Evolutionary conservation across 441 rosid genomes (phyloP).

Genomic region (Croton laevigatus): DNA sequence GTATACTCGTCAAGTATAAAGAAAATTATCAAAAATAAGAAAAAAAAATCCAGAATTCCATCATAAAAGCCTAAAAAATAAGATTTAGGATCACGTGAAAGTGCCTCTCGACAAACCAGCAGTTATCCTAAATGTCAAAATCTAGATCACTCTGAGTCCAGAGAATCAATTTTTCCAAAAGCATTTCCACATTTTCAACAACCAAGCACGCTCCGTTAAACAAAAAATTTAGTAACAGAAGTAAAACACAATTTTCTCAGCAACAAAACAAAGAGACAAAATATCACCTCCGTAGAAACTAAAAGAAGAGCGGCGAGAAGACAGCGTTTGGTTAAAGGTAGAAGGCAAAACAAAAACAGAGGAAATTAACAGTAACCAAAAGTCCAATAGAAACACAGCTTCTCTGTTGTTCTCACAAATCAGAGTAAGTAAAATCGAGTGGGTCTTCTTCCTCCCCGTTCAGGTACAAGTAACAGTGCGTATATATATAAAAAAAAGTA

Average conservation of each 20-base stretch:
- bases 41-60: too few species aligned
- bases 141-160: neutral
- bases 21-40: too few species aligned
- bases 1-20: too few species aligned
- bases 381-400: neutral
- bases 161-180: neutral
- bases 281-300: neutral
- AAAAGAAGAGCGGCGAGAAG: neutral
- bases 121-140: constrained; percentile 9
- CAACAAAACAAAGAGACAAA: neutral
- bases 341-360: neutral
- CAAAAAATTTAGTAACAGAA: neutral
- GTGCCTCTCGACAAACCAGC: constrained; percentile 3
- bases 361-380: neutral
- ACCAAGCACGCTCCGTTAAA: constrained; percentile 16
- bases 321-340: neutral
- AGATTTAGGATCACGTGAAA: constrained; percentile 9
- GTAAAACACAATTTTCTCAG: neutral
- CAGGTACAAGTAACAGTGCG: neutral
- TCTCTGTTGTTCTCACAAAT: neutral
- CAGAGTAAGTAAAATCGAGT: neutral
- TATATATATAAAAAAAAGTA: neutral
- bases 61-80: neutral
- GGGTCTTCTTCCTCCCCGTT: neutral
- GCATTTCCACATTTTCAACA: constrained; percentile 6